Evolutionary conservation across 2,329 filamentous ascomycete genomes (phyloP), one percentile per base, ranked within the genome.

Genomic region (Fusarium tupiense): DNA sequence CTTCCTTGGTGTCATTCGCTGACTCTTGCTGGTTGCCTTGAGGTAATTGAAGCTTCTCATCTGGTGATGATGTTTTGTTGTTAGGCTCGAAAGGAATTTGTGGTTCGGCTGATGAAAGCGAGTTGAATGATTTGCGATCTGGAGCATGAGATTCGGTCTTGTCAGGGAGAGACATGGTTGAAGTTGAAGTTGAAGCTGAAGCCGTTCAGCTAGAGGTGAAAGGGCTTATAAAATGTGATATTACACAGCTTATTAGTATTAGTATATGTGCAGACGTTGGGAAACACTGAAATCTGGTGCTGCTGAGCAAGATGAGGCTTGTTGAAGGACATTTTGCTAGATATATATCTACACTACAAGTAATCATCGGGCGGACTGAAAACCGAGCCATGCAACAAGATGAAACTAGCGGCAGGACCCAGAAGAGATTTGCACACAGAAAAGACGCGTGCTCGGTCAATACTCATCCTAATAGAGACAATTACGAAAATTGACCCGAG

Each of bases 81-180:
- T 29, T 44, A 13, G 44, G 38, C 5, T 65, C 63, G 9, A 24
- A 22, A 20, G 33, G 37, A 8, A 44, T 57, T 6, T 71, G 60
- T 13, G 56, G 65, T 59, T 76, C 71, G n/a, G 61, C 24, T 14
- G 76, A 77, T 11, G 76, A 76, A 20, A 74, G 40, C 14, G 76
- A 77, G 53, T 68, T 72, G 33, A 65, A 56, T 19, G 72, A 72
- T 49, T 75, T 76, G 44, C 52, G 56, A 56, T 69, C 46, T 53
- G 43, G 60, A 41, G 52, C 50, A 61, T 58, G 35, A 41, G 40
- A 44, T n/a, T 64, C 44, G 29, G 59, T 52, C 24, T 49, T 59
- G 24, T 64, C 50, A 33, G 47, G 44, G 26, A 54, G 47, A 12
- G 73, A 44, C 75, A 77, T 77, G 62, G 17, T 60, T 40, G 49